Conservation (phyloP, 768 basidiomycete genomes). For the Tricholoma saponaceum region DNA sequence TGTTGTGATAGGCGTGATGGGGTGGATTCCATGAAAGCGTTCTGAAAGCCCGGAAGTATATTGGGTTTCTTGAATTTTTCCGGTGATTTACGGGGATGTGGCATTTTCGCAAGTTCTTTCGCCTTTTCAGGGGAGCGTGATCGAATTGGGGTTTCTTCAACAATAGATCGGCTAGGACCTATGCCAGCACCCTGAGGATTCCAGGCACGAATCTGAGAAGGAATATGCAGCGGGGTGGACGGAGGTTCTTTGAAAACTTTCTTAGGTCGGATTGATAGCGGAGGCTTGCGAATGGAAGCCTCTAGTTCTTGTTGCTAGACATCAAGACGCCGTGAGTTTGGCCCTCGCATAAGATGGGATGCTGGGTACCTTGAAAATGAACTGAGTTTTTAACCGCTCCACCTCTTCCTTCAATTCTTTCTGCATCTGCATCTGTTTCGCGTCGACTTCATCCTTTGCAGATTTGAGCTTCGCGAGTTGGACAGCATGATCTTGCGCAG, state of each 20-base stretch:
- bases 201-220: slow-evolving; percentile 37
- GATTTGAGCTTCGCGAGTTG: slow-evolving; percentile 53
- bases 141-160: slow-evolving; percentile 34
- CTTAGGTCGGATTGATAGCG: slow-evolving; percentile 42
- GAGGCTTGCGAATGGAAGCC: slow-evolving; percentile 46
- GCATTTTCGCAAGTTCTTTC: slow-evolving; percentile 18
- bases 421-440: slow-evolving; percentile 49
- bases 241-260: slow-evolving; percentile 31
- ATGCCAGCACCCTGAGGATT: slow-evolving; percentile 17
- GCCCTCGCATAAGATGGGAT: background rate
- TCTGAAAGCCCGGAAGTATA: slow-evolving; percentile 50
- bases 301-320: slow-evolving; percentile 67
- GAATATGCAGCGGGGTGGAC: slow-evolving; percentile 34
- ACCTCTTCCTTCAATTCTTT: slow-evolving; percentile 64
- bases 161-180: slow-evolving; percentile 20
- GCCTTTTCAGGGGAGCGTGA: slow-evolving; percentile 13
- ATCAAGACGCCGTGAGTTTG: slow-evolving; percentile 6
- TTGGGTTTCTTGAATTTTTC: slow-evolving; percentile 25
- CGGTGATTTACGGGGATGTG: slow-evolving; percentile 26
- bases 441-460: slow-evolving; percentile 59
- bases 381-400: slow-evolving; percentile 66
- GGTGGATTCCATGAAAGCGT: slow-evolving; percentile 43
- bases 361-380: slow-evolving; percentile 58
- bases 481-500: slow-evolving; percentile 51
- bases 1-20: slow-evolving; percentile 25